A percentile compares a stretch with the other conserved stretches of the same genome.
Conservation (phyloP, 495 filamentous ascomycete species). For the Ramalina peruviana region DNA sequence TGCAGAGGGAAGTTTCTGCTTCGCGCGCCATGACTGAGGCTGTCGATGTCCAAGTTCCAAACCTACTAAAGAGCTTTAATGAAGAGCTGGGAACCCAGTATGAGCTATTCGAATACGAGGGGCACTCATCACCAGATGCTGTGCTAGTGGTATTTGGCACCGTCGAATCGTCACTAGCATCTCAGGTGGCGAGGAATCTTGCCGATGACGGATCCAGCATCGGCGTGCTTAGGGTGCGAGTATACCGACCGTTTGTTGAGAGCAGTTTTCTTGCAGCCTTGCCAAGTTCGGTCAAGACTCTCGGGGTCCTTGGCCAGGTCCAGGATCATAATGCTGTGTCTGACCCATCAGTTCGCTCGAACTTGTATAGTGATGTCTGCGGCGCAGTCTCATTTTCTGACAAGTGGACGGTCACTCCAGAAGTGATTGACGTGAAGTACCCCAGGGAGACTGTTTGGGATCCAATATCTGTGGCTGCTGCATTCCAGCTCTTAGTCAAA, state of each 20-base stretch:
- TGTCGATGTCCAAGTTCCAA: slow-evolving; percentile 56
- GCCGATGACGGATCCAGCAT: slow-evolving; percentile 57
- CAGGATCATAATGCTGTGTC: slow-evolving; percentile 37
- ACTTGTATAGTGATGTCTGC: slow-evolving; percentile 79
- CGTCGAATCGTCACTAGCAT: slow-evolving; percentile 70
- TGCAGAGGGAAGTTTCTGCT: slow-evolving; percentile 44
- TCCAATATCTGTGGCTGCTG: slow-evolving; percentile 55
- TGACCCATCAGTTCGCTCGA: slow-evolving; percentile 61
- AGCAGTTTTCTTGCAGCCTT: slow-evolving; percentile 75
- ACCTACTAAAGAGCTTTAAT: slow-evolving; percentile 71
- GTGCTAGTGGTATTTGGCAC: slow-evolving; percentile 89
- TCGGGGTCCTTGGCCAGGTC: slow-evolving; percentile 58
- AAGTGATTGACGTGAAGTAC: slow-evolving; percentile 77
- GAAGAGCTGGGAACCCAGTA: slow-evolving; percentile 88
- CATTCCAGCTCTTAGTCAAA: slow-evolving; percentile 48
- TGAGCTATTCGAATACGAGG: slow-evolving; percentile 82
- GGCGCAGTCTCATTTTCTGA: slow-evolving; percentile 68
- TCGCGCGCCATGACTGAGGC: slow-evolving; percentile 56
- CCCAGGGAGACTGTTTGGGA: slow-evolving; percentile 67
- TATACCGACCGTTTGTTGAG: slow-evolving; percentile 91
- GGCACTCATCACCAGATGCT: slow-evolving; percentile 59
- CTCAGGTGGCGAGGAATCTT: slow-evolving; percentile 65
- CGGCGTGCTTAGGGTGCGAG: slow-evolving; percentile 77
- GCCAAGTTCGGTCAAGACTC: slow-evolving; percentile 55
- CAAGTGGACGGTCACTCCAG: slow-evolving; percentile 42